Evolutionary conservation across 2,329 filamentous ascomycete genomes (phyloP), one percentile per base, ranked within the genome.

Genomic region (Arthrinium phaeospermum): DNA sequence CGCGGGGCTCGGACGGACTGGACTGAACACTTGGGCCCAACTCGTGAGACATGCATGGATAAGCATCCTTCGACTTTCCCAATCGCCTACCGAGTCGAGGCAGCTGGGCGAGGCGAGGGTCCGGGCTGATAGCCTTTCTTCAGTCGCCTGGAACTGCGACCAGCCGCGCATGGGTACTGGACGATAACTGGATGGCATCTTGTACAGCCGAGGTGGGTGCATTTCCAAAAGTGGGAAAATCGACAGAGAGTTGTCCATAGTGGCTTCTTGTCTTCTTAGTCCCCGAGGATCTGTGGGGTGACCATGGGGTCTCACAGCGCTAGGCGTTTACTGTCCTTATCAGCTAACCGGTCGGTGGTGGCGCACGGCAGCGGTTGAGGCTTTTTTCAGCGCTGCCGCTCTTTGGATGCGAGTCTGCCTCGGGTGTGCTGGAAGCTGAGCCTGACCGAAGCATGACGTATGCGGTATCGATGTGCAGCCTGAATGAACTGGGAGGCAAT

Each of bases 321-420:
- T 64, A 64, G 34, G 4, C 57, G 19, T n/a, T n/a, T 12, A 19
- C 19, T 22, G 6, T 64, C 34, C 57, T 64, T 41, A 64, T 64
- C 34, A 64, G 30, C 30, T 14, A 41, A 41, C 34, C 57, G 30
- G 57, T 30, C 57, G 34, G 34, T 41, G 57, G 57, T 64, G 34
- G 57, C 57, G 57, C 19, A 64, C 57, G 19, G 57, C 57, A 64
- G 57, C 57, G 16, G 34, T n/a, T 24, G 57, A 64, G 57, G 57
- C 57, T 34, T 64, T 64, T 64, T 64, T 16, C 27, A 37, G 53
- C 30, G 19, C 53, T 22, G 53, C 53, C 30, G 30, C 30, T 34
- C 5, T 19, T 57, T 34, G 27, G 27, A 27, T 41, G 37, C 4
- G 16, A 22, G 16, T 64, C 30, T 51, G 47, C 47, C 47, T 51